Evolutionary conservation across 2,329 filamentous ascomycete species (phyloP).

Genomic region (Xylaria sp.): DNA sequence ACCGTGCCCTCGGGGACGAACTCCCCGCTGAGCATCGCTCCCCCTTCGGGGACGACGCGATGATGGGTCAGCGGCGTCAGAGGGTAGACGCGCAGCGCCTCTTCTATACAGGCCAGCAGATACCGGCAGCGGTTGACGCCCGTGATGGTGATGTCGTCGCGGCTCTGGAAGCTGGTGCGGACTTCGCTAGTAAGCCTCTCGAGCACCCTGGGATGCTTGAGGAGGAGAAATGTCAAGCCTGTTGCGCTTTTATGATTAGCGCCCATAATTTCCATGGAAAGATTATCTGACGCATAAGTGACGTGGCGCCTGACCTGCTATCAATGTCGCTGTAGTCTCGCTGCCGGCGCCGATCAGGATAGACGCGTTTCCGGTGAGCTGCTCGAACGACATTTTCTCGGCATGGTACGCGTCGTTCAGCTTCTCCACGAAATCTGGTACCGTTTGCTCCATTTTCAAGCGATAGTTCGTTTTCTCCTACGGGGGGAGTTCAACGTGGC

Average conservation of each 20-base stretch:
- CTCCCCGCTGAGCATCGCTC: slow-evolving; percentile 17
- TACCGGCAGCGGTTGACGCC: slow-evolving; percentile 38
- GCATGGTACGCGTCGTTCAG: slow-evolving; percentile 23
- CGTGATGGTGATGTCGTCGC: slow-evolving; percentile 40
- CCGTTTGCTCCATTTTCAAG: slow-evolving; percentile 10
- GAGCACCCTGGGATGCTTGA: slow-evolving; percentile 30
- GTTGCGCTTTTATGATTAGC: no score
- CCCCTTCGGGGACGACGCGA: slow-evolving; percentile 14
- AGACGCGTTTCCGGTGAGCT: slow-evolving; percentile 17
- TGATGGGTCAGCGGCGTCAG: slow-evolving; percentile 18
- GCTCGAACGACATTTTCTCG: slow-evolving; percentile 16
- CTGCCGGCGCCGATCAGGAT: slow-evolving; percentile 29
- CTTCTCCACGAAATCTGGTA: slow-evolving; percentile 28
- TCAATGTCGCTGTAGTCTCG: slow-evolving; percentile 26
- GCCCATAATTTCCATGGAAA: no score
- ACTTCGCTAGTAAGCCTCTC: slow-evolving; percentile 41
- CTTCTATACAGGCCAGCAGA: slow-evolving; percentile 42
- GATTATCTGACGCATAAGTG: no score
- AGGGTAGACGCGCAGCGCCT: slow-evolving; percentile 44
- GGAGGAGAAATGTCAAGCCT: slow-evolving; percentile 25
- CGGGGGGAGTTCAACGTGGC: neutral
- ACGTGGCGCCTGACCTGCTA: slow-evolving; percentile 13
- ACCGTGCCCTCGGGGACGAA: slow-evolving; percentile 14
- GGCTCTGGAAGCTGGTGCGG: slow-evolving; percentile 34
- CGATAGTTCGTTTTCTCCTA: slow-evolving; percentile 22